Evolutionary conservation across 352 stramenopile species (phyloP).

Genomic region (Globisporangium cederbergense): DNA sequence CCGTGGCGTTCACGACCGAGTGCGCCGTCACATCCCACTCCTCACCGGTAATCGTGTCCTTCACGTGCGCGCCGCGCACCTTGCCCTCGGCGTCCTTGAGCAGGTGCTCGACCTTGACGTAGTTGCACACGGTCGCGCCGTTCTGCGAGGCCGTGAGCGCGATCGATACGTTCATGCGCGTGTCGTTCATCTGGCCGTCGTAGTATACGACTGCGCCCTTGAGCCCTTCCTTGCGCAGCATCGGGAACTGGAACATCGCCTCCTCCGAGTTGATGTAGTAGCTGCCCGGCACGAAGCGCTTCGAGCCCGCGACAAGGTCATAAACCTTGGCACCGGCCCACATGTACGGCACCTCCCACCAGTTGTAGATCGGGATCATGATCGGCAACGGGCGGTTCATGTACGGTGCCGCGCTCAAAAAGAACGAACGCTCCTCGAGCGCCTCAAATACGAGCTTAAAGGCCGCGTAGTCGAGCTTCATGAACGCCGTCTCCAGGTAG

Average conservation of each 20-base stretch:
- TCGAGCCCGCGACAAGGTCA: constrained; percentile 88
- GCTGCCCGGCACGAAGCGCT: constrained; percentile 85
- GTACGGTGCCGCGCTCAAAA: constrained; percentile 91
- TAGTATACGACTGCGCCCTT: constrained; percentile 92
- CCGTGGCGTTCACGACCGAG: constrained; percentile 93
- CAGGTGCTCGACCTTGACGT: constrained; percentile 85
- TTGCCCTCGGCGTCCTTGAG: constrained; percentile 87
- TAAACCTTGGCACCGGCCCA: constrained; percentile 92
- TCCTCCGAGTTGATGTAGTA: constrained; percentile 91
- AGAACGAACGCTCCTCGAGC: constrained; percentile 91
- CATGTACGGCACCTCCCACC: constrained; percentile 95
- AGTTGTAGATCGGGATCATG: constrained; percentile 96
- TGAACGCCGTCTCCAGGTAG: constrained; percentile 94
- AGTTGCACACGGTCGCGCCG: constrained; percentile 90
- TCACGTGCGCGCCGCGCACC: constrained; percentile 83
- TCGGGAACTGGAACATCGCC: constrained; percentile 93
- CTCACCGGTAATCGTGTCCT: constrained; percentile 87
- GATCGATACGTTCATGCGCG: constrained; percentile 93
- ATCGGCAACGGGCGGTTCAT: constrained; percentile 94
- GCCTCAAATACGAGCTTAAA: constrained; percentile 93
- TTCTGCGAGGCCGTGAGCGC: constrained; percentile 93
- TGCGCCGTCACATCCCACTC: constrained; percentile 89
- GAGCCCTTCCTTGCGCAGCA: constrained; percentile 89
- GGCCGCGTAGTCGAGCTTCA: constrained; percentile 87
- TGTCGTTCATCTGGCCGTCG: constrained; percentile 94